A percentile compares a stretch with the other conserved stretches of the same genome.
Conservation (phyloP, 2,329 filamentous ascomycete genomes). For the Fusarium chaquense region DNA sequence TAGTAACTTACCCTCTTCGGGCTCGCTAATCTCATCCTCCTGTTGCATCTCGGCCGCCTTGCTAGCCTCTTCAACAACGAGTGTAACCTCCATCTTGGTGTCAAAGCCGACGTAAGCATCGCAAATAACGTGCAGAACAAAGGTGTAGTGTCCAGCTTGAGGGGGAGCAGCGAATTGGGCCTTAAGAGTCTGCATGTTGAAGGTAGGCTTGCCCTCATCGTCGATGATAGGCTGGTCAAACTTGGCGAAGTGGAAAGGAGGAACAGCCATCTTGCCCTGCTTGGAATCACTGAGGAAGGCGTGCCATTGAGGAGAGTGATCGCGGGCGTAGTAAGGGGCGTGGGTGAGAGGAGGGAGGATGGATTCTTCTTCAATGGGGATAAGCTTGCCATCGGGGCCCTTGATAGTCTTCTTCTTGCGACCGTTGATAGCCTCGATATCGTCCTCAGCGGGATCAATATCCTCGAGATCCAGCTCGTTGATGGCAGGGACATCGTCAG, state of each 20-base stretch:
- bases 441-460: slow-evolving; percentile 91
- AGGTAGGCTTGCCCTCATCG: slow-evolving; percentile 85
- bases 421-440: slow-evolving; percentile 85
- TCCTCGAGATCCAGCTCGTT: slow-evolving; percentile 87
- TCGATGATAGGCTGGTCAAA: slow-evolving; percentile 92
- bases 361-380: slow-evolving; percentile 70
- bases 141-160: slow-evolving; percentile 91
- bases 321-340: slow-evolving; percentile 89
- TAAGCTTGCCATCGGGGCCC: slow-evolving; percentile 68
- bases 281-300: slow-evolving; percentile 95
- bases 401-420: slow-evolving; percentile 78
- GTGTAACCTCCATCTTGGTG: slow-evolving; percentile 87
- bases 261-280: slow-evolving; percentile 95
- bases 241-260: slow-evolving; percentile 92
- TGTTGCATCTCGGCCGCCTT: slow-evolving; percentile 84
- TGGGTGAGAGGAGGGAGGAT: slow-evolving; percentile 87
- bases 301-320: slow-evolving; percentile 92
- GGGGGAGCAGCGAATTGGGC: slow-evolving; percentile 97
- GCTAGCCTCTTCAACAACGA: slow-evolving; percentile 88
- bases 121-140: slow-evolving; percentile 92
- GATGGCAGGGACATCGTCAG: slow-evolving; percentile 77
- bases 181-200: slow-evolving; percentile 94
- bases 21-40: slow-evolving; percentile 97
- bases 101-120: slow-evolving; percentile 97
- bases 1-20: slow-evolving; percentile 85